Evolutionary conservation across 805 yeast genomes (phyloP), one percentile per base, ranked within the genome.

Genomic region (Candida jianshihensis): DNA sequence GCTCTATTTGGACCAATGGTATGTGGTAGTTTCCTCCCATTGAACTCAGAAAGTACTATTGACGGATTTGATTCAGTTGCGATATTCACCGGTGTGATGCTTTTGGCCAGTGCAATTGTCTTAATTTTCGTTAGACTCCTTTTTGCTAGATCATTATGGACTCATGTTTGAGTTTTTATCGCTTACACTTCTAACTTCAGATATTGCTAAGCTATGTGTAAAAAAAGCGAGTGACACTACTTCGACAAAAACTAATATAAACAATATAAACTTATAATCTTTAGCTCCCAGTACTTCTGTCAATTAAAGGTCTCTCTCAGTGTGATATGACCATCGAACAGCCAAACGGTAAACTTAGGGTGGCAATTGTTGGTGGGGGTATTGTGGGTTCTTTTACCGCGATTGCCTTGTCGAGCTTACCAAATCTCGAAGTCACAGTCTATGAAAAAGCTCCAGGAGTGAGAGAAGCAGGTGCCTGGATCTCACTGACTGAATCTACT

Each of bases 1-100:
- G 44, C 59, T 2, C 36, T 64, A 17, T 48, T 61, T 19, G 67
- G 66, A 1, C 60, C 66, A 12, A 46, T 59, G 17, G 54, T 61
- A 24, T 58, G 56, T 14, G 68, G 68, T 5, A 31, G 47, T 6
- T 63, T 59, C 26, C 41, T 62, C 26, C 63, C 64, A 3, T 33
- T 21, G 17, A 33, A 21, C 24, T n/a, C 30, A 10, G 26, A 31
- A 6, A 31, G 41, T 12, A 14, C 8, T 6, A 10, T 24, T 24
- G 26, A 7, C 6, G 62, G 65, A 9, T 61, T 57, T 26, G 35
- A 47, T 26, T 53, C 56, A 30, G 32, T 59, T 9, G 53, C 56
- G 4, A 51, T 59, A 5, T 62, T 59, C 28, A 49, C 54, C 12
- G 66, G 66, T 11, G 48, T 53, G 4, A 26, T 55, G 35, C 35